Conservation (phyloP, 257 asterid species). For the Capsicum chinense region DNA sequence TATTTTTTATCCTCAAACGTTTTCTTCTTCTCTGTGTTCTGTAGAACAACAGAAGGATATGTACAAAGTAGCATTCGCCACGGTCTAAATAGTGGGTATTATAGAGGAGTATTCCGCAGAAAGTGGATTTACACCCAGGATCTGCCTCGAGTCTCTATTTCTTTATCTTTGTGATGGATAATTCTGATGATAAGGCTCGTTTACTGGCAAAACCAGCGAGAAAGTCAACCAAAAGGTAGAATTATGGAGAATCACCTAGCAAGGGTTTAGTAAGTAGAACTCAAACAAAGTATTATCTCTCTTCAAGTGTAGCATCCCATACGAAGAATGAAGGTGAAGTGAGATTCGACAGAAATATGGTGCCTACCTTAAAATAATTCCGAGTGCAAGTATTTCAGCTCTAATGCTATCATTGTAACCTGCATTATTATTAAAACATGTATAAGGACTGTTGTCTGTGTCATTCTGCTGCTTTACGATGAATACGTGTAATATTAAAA, state of each 20-base stretch:
- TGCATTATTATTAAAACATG: background rate
- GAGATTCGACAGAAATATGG: background rate
- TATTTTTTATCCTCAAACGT: no score
- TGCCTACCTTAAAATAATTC: background rate
- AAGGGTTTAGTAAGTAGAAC: background rate
- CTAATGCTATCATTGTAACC: background rate
- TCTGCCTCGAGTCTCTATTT: background rate
- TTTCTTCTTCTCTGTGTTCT: no score
- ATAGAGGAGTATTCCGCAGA: background rate
- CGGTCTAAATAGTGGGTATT: background rate
- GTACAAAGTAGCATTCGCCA: background rate
- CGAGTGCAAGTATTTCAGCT: background rate
- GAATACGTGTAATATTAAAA: background rate
- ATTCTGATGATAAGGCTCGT: background rate
- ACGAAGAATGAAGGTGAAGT: conserved; percentile 14
- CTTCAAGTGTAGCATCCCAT: background rate
- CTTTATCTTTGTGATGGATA: background rate
- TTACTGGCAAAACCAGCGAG: background rate
- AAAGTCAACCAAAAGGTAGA: background rate
- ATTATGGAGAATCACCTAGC: conserved; percentile 12
- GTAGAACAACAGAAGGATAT: background rate
- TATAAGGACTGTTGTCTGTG: background rate
- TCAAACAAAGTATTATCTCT: background rate
- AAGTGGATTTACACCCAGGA: conserved; percentile 3
- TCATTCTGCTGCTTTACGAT: background rate